Conservation (phyloP, 2,329 filamentous ascomycete species). For the Fusarium falciforme region DNA sequence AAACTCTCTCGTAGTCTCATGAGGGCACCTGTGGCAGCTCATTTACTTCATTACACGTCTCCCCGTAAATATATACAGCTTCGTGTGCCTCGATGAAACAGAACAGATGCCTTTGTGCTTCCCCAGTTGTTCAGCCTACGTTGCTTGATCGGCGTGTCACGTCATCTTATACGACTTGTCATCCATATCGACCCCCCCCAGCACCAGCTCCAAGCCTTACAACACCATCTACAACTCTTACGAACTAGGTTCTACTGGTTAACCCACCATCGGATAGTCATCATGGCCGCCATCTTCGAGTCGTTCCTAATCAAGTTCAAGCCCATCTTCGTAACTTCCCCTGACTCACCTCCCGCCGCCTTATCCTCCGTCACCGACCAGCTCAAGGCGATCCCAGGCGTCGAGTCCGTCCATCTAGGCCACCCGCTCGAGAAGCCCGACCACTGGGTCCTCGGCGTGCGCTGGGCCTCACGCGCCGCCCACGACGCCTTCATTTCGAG, state of each 20-base stretch:
- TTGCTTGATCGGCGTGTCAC: not conserved
- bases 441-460: constrained; percentile 48
- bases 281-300: constrained; percentile 46
- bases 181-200: not conserved
- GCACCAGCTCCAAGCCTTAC: not conserved
- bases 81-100: not conserved
- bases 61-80: not conserved
- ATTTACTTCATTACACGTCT: not conserved
- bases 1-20: not conserved
- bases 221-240: not conserved
- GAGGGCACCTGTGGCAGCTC: not conserved
- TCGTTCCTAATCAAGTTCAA: constrained; percentile 50
- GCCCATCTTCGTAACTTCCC: constrained; percentile 38
- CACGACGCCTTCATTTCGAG: constrained; percentile 55
- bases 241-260: not conserved
- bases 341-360: constrained; percentile 42
- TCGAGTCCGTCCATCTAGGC: constrained; percentile 50
- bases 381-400: constrained; percentile 48
- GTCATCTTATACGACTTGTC: not conserved
- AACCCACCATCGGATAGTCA: constrained; percentile 5
- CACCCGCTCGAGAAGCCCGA: constrained; percentile 49
- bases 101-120: not conserved
- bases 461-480: constrained; percentile 49
- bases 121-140: not conserved
- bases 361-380: constrained; percentile 43